Base-by-base conservation (phyloP, 106 monocot genomes). In the Allium sativum region DNA sequence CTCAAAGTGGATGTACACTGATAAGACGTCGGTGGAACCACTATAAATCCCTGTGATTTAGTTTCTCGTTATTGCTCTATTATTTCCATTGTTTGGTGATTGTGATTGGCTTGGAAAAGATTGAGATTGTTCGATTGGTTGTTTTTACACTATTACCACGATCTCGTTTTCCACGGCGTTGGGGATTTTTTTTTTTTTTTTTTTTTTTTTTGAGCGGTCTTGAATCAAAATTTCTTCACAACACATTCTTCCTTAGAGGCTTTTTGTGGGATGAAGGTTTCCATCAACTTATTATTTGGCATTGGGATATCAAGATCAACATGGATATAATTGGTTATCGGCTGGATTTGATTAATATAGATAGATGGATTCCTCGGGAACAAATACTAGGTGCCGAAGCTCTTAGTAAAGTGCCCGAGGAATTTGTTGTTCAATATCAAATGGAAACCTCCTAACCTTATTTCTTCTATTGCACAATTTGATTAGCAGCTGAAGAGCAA, bases 331-430 rank as follows among this genome's bases (percentile, higher is more conserved):
- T 98, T 78, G 91, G 87, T 17, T 91, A 98, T 80, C 91, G 90
- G 96, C 74, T 98, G 53, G 96, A 98, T 82, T 72, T 98, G 7
- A 59, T 98, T 41, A 98, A 98, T 65, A 22, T 82, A 12, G 91
- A 98, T 82, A 91, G 96, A 62, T 98, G 96, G 90, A 98, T 98
- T 76, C 96, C 96, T 65, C 96, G 91, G 43, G 96, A 98, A 53
- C 91, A 91, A 69, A 98, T 98, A 41, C 59, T 91, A 55, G 96
- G 96, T 42, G 82, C 82, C 61, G 96, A 98, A 83, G 87, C 96
- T 80, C 62, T 98, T 67, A 91, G 96, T 74, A 98, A 91, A 65
- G 87, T 98, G 18, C 84, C 96, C 21, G 73, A 79, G 18, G 96
- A 98, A 65, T 98, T 82, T 80, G 96, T 98, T 72, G 69, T 77